Conservation (phyloP, 495 filamentous ascomycete genomes). For the Neurospora discreta region DNA sequence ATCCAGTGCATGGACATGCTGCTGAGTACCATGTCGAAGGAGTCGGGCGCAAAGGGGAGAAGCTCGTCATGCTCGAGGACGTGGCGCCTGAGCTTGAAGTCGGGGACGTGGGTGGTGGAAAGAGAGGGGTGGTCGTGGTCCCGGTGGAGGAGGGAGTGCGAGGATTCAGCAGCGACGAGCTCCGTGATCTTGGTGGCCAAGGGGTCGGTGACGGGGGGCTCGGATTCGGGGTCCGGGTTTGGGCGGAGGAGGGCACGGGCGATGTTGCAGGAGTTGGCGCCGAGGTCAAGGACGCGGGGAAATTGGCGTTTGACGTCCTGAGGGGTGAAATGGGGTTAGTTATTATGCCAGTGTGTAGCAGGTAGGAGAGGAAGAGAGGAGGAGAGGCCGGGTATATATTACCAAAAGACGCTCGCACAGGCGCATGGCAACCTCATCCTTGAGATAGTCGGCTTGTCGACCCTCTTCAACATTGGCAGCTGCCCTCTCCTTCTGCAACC, state of each 20-base stretch:
- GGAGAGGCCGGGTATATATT: conserved; percentile 3
- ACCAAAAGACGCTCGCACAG: conserved; percentile 83
- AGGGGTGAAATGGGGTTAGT: background rate
- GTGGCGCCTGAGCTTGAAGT: conserved; percentile 58
- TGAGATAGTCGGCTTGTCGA: conserved; percentile 77
- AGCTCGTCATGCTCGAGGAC: conserved; percentile 59
- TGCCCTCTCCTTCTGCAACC: conserved; percentile 80
- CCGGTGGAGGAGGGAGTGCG: conserved; percentile 64
- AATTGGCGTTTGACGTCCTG: conserved; percentile 88
- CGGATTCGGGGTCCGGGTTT: conserved; percentile 45
- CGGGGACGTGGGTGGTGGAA: conserved; percentile 45
- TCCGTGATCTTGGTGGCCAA: conserved; percentile 55
- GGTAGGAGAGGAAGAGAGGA: no score
- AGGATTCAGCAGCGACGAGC: conserved; percentile 74
- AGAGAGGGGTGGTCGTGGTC: conserved; percentile 73
- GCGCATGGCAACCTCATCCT: conserved; percentile 78
- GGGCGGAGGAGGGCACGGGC: conserved; percentile 65
- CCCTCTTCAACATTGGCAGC: conserved; percentile 58
- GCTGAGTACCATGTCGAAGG: conserved; percentile 81
- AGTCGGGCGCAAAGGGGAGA: conserved; percentile 63
- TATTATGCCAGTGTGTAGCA: no score
- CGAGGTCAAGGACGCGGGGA: conserved; percentile 78
- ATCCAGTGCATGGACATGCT: conserved; percentile 92
- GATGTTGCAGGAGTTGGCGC: conserved; percentile 92
- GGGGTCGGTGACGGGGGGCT: conserved; percentile 43